Evolutionary conservation across 345 rosid species (phyloP).

Genomic region (Dipteronia dyeriana): DNA sequence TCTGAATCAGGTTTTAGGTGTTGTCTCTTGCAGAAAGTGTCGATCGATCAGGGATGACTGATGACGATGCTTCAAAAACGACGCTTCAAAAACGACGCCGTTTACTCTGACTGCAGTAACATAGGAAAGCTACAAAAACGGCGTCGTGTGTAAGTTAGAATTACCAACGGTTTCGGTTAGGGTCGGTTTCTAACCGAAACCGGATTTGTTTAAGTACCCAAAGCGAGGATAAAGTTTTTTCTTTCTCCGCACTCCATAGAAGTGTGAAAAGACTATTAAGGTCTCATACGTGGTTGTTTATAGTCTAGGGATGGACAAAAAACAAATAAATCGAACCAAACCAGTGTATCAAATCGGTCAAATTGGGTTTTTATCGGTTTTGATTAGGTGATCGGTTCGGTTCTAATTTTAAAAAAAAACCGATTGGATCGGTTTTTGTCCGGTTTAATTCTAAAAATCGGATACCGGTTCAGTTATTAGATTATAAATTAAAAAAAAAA

Average conservation of each 20-base stretch:
- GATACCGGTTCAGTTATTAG: too few relatives aligned
- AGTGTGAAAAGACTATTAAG: neutral
- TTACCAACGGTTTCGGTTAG: neutral
- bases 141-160: neutral
- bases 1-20: slow-evolving; percentile 2
- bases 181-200: neutral
- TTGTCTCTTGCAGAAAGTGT: neutral
- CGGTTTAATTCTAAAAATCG: too few relatives aligned
- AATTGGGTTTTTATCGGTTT: too few relatives aligned
- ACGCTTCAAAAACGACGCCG: neutral
- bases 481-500: too few relatives aligned
- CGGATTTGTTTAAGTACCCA: neutral
- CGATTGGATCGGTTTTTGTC: too few relatives aligned
- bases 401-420: too few relatives aligned
- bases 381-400: too few relatives aligned
- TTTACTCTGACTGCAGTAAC: neutral
- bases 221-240: neutral
- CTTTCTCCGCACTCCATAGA: neutral
- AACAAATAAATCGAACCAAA: too few relatives aligned
- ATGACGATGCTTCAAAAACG: neutral
- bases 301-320: too few relatives aligned
- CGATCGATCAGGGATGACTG: too few relatives aligned
- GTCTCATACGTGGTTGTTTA: neutral
- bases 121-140: neutral
- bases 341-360: too few relatives aligned